phyloP scores from a whole-genome alignment of 1,284 basidiomycete genomes.

The Ustilago crameri region DNA sequence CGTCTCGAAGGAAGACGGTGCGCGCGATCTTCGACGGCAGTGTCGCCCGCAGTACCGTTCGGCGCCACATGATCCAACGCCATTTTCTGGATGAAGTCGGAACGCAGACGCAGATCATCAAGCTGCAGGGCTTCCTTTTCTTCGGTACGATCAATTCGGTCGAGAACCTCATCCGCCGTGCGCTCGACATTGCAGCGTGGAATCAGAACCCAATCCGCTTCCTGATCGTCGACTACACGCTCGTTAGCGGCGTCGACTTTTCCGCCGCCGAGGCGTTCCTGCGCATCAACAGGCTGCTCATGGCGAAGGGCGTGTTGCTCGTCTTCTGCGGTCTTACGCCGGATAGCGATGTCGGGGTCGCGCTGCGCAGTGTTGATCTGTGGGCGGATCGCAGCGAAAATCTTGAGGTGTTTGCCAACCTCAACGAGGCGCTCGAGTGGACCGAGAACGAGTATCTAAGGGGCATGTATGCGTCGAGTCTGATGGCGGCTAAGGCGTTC shows the following conservation, averaged over 20 bases:
- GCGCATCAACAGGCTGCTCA: conserved; percentile 84
- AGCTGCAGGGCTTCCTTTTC: conserved; percentile 90
- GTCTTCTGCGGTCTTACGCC: conserved; percentile 83
- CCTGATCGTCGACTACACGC: conserved; percentile 73
- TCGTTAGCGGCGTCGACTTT: conserved; percentile 91
- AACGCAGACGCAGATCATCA: conserved; percentile 87
- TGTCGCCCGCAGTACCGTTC: conserved; percentile 80
- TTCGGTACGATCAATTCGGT: conserved; percentile 93
- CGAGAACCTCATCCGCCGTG: conserved; percentile 78
- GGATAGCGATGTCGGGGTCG: conserved; percentile 60
- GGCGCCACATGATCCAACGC: conserved; percentile 86
- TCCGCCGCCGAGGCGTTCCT: conserved; percentile 95
- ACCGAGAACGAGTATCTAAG: conserved; percentile 70
- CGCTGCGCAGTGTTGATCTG: conserved; percentile 74
- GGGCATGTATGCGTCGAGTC: conserved; percentile 67
- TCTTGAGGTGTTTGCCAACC: conserved; percentile 79
- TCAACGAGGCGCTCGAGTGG: conserved; percentile 94
- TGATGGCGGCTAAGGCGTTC: conserved; percentile 65
- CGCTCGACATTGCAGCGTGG: conserved; percentile 82
- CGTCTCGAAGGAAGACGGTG: conserved; percentile 75
- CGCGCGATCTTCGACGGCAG: conserved; percentile 64
- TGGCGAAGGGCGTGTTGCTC: conserved; percentile 80
- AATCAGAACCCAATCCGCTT: conserved; percentile 85
- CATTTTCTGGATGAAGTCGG: conserved; percentile 90
- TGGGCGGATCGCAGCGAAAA: conserved; percentile 71